These are phyloP conservation scores for Kluyveromyces siamensis DNA, from an alignment of 805 yeast genomes.

Conservation along the genomic window DNA sequence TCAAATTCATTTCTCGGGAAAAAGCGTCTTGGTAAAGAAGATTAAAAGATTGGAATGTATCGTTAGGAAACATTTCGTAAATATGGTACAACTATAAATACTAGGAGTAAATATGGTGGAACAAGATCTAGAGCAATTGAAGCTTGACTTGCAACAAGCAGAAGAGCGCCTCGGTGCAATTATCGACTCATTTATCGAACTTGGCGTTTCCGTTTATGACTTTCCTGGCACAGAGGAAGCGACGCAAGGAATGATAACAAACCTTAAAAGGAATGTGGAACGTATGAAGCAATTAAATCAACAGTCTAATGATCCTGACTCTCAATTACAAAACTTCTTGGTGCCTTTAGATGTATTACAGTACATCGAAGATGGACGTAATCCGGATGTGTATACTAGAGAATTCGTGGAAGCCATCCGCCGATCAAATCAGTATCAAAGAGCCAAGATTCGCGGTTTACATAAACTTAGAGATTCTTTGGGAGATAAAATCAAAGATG, in stretches of 20 bases:
- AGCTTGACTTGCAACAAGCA: slow-evolving; percentile 21
- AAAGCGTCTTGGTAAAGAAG: too few relatives aligned
- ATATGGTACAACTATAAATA: too few relatives aligned
- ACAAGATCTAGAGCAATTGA: slow-evolving; percentile 11
- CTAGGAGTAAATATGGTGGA: not conserved
- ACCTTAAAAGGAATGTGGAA: slow-evolving; percentile 34
- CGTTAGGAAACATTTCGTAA: not conserved
- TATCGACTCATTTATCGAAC: slow-evolving; percentile 75
- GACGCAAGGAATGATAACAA: slow-evolving; percentile 40
- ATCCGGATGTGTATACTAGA: slow-evolving; percentile 93
- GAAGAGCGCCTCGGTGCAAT: slow-evolving; percentile 37
- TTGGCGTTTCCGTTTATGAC: slow-evolving; percentile 90
- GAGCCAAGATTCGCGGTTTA: slow-evolving; percentile 76
- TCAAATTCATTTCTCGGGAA: too few relatives aligned
- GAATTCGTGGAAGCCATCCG: slow-evolving; percentile 94
- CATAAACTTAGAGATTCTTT: slow-evolving; percentile 52
- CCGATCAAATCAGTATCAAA: slow-evolving; percentile 75
- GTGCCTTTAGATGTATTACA: slow-evolving; percentile 80
- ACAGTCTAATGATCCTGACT: slow-evolving; percentile 23
- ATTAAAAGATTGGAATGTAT: too few relatives aligned
- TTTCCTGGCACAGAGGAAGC: slow-evolving; percentile 84
- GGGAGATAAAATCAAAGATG: slow-evolving; percentile 59
- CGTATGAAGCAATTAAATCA: slow-evolving; percentile 30
- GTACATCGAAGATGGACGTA: slow-evolving; percentile 92
- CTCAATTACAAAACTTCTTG: slow-evolving; percentile 32